Evolutionary conservation across 352 stramenopile genomes (phyloP), one percentile per base, ranked within the genome.

Genomic region (Phytophthora podocarpi): DNA sequence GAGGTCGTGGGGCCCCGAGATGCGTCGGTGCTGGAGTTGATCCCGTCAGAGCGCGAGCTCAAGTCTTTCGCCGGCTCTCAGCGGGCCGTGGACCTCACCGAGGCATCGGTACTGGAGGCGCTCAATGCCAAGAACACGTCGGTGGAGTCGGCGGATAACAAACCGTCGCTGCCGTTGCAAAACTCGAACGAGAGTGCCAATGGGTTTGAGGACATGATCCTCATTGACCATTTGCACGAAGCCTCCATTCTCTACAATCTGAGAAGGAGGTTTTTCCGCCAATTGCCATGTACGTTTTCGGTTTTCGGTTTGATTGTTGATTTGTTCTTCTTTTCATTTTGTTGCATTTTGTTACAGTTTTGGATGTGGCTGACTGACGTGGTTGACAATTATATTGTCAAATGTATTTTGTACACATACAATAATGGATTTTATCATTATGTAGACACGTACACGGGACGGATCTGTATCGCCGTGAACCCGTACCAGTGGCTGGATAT

Each of bases 401-500:
- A 8, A 30, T 52, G 20, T 32, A 27, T 70, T 27, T 51, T 40
- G 5, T 58, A 8, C 2, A 36, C 37, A 26, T 39, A 6, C 34
- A 36, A 61, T 31, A 43, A 46, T 66, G 39, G 6, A 23, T 32
- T 31, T 36, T 1, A 6, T 31, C 16, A 1, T 36, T 23, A 4
- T 45, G 3, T 24, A 91, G 82, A 96, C 50, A 94, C 87, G 32
- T 95, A 95, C 52, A 95, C 85, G 18, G 87, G 87, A 35, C 89
- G 89, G 24, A 95, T 96, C 50, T 95, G 85, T 59, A 95, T 96
- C 49, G 85, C 84, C 1, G 85, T 96, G 55, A 96, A 96, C 54
- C 87, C 87, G 51, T 96, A 96, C 58, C 80, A 92, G 54, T 95
- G 86, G 86, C 67, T 95, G 18, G 81, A 91, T 67, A 52, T 95